Evolutionary conservation across 2,329 filamentous ascomycete species (phyloP).

Genomic region (Colletotrichum theobromicola): DNA sequence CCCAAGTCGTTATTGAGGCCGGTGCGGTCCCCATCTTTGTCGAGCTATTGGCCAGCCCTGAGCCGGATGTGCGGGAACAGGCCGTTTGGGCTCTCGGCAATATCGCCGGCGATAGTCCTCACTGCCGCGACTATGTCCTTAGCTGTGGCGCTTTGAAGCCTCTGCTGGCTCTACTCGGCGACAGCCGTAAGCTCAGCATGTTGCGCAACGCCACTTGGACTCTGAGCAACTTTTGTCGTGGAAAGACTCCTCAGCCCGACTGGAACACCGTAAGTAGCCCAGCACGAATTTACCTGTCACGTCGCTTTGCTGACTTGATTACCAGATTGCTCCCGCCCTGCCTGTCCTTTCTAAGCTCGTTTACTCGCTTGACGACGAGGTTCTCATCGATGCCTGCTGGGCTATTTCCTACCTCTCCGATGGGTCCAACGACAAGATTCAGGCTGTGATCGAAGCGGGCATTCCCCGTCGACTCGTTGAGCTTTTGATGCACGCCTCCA

Average conservation of each 20-base stretch:
- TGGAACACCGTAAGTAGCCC: slow-evolving; percentile 82
- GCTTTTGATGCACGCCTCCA: slow-evolving; percentile 96
- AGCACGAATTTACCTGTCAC: not conserved
- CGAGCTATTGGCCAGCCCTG: slow-evolving; percentile 91
- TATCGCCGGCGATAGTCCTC: slow-evolving; percentile 97
- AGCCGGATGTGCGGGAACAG: slow-evolving; percentile 97
- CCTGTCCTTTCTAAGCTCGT: slow-evolving; percentile 96
- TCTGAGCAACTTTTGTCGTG: slow-evolving; percentile 98
- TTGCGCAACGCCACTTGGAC: slow-evolving; percentile 99
- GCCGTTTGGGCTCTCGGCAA: slow-evolving; percentile 98
- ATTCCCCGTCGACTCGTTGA: slow-evolving; percentile 96
- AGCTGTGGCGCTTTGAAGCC: slow-evolving; percentile 90
- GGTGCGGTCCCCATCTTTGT: slow-evolving; percentile 98
- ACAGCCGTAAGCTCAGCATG: slow-evolving; percentile 99
- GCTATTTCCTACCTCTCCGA: slow-evolving; percentile 98
- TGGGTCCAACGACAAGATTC: slow-evolving; percentile 98
- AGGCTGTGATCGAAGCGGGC: slow-evolving; percentile 97
- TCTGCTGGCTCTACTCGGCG: slow-evolving; percentile 85
- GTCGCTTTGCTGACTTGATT: not conserved
- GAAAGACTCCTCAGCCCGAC: slow-evolving; percentile 98
- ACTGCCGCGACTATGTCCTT: slow-evolving; percentile 96
- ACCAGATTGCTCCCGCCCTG: slow-evolving; percentile 88
- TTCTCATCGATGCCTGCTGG: slow-evolving; percentile 99
- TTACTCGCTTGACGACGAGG: slow-evolving; percentile 97
- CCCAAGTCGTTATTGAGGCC: slow-evolving; percentile 97